Evolutionary conservation across 495 filamentous ascomycete species (phyloP).

Genomic region (Pyrenopolyporus hunteri): DNA sequence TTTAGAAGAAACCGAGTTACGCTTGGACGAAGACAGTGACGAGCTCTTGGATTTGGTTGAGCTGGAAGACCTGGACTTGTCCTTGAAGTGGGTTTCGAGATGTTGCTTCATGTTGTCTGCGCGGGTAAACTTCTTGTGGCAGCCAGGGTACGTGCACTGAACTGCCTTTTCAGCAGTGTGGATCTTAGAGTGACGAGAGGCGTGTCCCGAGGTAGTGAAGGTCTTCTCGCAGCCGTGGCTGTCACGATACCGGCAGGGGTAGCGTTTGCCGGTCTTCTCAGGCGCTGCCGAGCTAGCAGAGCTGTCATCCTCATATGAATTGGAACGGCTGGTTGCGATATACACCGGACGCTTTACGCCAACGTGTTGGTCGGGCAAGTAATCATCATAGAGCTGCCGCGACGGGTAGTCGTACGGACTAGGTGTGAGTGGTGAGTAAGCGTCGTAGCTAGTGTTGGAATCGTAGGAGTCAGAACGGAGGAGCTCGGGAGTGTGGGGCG

Average conservation of each 20-base stretch:
- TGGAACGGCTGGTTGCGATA: slow-evolving; percentile 42
- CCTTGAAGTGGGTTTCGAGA: slow-evolving; percentile 80
- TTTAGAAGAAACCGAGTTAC: slow-evolving; percentile 41
- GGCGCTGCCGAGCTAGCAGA: slow-evolving; percentile 37
- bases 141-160: slow-evolving; percentile 74
- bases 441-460: slow-evolving; percentile 57
- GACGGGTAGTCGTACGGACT: slow-evolving; percentile 47
- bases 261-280: slow-evolving; percentile 61
- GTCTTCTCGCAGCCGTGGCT: slow-evolving; percentile 76
- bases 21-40: slow-evolving; percentile 44
- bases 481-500: slow-evolving; percentile 55
- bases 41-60: slow-evolving; percentile 44
- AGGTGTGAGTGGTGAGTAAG: slow-evolving; percentile 56
- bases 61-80: slow-evolving; percentile 48
- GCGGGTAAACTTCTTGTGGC: slow-evolving; percentile 91
- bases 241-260: slow-evolving; percentile 68
- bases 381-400: slow-evolving; percentile 48
- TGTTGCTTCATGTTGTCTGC: slow-evolving; percentile 99
- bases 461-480: slow-evolving; percentile 61
- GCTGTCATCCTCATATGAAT: slow-evolving; percentile 51
- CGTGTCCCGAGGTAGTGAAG: slow-evolving; percentile 95
- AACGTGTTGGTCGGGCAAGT: slow-evolving; percentile 37
- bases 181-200: slow-evolving; percentile 95
- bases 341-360: slow-evolving; percentile 41
- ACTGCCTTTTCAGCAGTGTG: slow-evolving; percentile 96